Evolutionary conservation across 768 basidiomycete species (phyloP).

Genomic region (Boletus eberwhitei): DNA sequence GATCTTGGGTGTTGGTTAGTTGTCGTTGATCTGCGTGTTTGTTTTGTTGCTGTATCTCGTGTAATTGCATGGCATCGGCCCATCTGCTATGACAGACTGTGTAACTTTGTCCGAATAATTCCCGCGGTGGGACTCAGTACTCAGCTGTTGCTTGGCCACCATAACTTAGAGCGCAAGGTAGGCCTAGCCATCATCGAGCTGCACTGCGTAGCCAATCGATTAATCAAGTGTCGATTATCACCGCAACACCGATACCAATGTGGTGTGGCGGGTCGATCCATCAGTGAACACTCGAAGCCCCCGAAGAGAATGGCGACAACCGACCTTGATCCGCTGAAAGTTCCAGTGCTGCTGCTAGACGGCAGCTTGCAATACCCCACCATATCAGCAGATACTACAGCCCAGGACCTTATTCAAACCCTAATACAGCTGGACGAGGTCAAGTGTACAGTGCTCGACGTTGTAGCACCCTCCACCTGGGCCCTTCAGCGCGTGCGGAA

Average conservation of each 20-base stretch:
- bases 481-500: constrained; percentile 61
- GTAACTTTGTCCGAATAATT: not conserved
- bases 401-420: constrained; percentile 55
- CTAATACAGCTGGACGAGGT: constrained; percentile 49
- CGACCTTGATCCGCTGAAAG: constrained; percentile 39
- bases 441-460: constrained; percentile 51
- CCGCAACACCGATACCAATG: not conserved
- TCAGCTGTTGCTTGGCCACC: not conserved
- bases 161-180: not conserved
- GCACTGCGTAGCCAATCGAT: not conserved
- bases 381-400: constrained; percentile 49
- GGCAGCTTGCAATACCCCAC: constrained; percentile 64
- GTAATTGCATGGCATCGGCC: constrained; percentile 2
- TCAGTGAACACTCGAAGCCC: not conserved
- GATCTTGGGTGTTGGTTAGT: not conserved
- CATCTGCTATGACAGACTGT: not conserved
- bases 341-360: constrained; percentile 57
- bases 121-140: not conserved
- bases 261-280: not conserved
- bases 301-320: constrained; percentile 26
- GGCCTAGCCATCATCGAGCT: not conserved
- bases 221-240: not conserved
- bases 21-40: constrained; percentile 9
- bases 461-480: constrained; percentile 59
- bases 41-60: constrained; percentile 6